Conservation (phyloP, 345 rosid genomes). For the Eucalyptus erythrocorys region DNA sequence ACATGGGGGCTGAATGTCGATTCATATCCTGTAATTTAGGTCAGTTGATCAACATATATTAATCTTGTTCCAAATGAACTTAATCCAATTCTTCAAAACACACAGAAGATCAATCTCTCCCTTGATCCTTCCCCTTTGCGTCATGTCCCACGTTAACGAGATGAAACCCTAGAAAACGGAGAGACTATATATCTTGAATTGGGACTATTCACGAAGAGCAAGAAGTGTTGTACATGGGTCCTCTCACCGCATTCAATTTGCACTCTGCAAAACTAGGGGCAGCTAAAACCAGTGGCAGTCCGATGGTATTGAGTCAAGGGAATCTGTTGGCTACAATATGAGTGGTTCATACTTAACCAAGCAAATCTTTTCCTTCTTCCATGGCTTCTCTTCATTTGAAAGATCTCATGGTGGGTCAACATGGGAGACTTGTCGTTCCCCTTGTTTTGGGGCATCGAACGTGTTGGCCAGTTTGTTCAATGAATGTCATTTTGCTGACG, state of each 20-base stretch:
- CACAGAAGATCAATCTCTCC: not conserved
- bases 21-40: not conserved
- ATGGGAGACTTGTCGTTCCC: not conserved
- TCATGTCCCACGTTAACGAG: not conserved
- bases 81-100: not conserved
- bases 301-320: not conserved
- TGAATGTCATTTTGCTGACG: not conserved
- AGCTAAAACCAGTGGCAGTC: not conserved
- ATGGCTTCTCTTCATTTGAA: not conserved
- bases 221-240: not conserved
- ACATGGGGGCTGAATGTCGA: not conserved
- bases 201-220: not conserved
- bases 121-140: not conserved
- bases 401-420: not conserved
- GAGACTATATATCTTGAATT: not conserved
- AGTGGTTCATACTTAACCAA: not conserved
- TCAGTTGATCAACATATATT: not conserved
- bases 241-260: not conserved
- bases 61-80: not conserved
- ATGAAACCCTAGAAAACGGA: not conserved
- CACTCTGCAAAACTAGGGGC: not conserved
- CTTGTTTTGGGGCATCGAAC: not conserved
- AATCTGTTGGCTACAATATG: not conserved
- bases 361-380: not conserved
- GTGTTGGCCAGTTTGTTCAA: not conserved